phyloP scores from a whole-genome alignment of 2,329 filamentous ascomycete species.

The Cladosporium sp. region DNA sequence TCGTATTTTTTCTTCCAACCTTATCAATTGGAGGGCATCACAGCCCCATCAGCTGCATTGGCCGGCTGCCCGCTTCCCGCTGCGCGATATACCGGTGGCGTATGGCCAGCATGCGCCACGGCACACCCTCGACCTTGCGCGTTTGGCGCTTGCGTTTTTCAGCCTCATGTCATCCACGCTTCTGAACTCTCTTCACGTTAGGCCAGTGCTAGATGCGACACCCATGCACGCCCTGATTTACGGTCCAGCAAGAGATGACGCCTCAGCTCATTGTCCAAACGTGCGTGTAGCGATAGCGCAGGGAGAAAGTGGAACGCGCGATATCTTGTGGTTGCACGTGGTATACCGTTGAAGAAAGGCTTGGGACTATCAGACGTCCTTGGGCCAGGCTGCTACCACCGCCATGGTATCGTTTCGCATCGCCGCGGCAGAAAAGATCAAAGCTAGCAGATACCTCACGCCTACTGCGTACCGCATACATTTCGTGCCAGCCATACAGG shows the following conservation, averaged over 20 bases:
- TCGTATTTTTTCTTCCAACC: background rate
- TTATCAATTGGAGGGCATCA: too few relatives aligned
- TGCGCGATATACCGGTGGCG: background rate
- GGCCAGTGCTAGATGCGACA: background rate
- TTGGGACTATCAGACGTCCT: background rate
- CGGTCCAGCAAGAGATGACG: background rate
- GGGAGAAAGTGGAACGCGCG: background rate
- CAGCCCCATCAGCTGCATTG: too few relatives aligned
- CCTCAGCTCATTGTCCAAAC: background rate
- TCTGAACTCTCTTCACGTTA: conserved; percentile 2
- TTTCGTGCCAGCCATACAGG: background rate
- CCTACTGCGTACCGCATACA: background rate
- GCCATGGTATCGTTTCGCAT: background rate
- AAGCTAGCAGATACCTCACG: background rate
- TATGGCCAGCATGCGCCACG: background rate
- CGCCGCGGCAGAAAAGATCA: background rate
- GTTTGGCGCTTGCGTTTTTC: background rate
- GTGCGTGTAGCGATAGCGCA: background rate
- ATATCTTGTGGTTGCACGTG: background rate
- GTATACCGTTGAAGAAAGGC: background rate
- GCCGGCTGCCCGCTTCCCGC: background rate
- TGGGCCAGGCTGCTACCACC: background rate
- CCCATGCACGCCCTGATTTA: background rate
- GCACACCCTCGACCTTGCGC: background rate
- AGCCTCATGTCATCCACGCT: conserved; percentile 3